Conservation (phyloP, 306 rosid species). For the Castanea mollissima region DNA sequence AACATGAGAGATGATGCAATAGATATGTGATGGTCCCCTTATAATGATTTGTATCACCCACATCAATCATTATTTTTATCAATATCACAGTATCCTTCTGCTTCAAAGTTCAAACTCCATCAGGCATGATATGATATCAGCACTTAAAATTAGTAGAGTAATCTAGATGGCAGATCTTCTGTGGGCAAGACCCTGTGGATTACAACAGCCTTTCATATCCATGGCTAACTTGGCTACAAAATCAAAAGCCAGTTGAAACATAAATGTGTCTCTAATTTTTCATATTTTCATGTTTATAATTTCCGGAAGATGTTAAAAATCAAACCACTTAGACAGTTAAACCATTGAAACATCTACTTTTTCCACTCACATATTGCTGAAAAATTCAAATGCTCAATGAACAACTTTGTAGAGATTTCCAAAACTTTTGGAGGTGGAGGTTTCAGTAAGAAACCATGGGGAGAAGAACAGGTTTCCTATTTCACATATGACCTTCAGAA, state of each 20-base stretch:
- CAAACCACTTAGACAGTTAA: no score
- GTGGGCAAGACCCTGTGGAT: background rate
- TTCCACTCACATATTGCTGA: no score
- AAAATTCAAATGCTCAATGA: no score
- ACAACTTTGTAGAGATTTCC: no score
- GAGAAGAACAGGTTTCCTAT: no score
- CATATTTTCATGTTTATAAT: background rate
- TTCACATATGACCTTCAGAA: no score
- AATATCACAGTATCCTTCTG: background rate
- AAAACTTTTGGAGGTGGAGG: no score
- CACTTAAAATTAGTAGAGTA: background rate
- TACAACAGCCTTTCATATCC: background rate
- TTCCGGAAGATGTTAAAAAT: background rate
- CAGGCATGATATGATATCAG: background rate
- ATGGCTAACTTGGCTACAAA: background rate
- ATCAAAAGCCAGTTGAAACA: background rate
- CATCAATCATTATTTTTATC: background rate
- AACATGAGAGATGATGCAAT: background rate
- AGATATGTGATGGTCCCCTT: background rate
- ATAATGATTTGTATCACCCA: background rate
- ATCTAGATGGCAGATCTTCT: background rate
- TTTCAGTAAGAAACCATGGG: no score
- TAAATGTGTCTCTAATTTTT: background rate
- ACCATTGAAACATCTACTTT: no score
- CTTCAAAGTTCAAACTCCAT: background rate